A percentile compares a stretch with the other conserved stretches of the same genome.
These are phyloP conservation scores for Botrytis squamosa DNA, from an alignment of 2,329 filamentous ascomycete species.

Conservation along the genomic window DNA sequence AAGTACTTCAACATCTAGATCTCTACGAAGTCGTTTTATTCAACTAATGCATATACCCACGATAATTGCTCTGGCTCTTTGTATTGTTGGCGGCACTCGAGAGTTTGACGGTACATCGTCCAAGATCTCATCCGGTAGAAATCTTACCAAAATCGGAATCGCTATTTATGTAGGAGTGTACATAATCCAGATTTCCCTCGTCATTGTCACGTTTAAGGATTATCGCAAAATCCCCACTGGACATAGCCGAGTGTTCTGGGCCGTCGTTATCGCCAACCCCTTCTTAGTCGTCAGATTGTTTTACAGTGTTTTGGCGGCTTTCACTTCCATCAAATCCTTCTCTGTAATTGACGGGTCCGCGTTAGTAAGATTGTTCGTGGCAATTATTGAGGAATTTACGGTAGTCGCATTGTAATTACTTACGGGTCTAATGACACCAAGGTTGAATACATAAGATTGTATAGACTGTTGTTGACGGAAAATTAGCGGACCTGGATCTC, in stretches of 20 bases:
- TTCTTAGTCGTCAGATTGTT: slow-evolving; percentile 38
- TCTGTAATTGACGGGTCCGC: slow-evolving; percentile 31
- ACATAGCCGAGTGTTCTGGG: slow-evolving; percentile 37
- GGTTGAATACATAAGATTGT: not conserved
- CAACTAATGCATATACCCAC: slow-evolving; percentile 35
- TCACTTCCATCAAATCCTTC: slow-evolving; percentile 32
- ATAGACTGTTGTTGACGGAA: not conserved
- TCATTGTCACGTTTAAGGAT: slow-evolving; percentile 32
- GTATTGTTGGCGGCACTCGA: slow-evolving; percentile 36
- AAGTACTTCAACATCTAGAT: slow-evolving; percentile 26
- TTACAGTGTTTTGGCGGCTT: slow-evolving; percentile 38
- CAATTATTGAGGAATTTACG: slow-evolving; percentile 37
- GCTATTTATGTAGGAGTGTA: slow-evolving; percentile 38
- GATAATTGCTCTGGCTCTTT: slow-evolving; percentile 36
- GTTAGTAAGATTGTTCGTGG: slow-evolving; percentile 38
- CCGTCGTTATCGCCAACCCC: slow-evolving; percentile 35
- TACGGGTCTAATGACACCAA: slow-evolving; percentile 23
- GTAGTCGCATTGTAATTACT: slow-evolving; percentile 37
- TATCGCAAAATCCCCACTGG: slow-evolving; percentile 33
- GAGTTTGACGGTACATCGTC: slow-evolving; percentile 25
- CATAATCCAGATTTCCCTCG: slow-evolving; percentile 28
- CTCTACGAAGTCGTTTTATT: slow-evolving; percentile 33
- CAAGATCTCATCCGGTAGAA: slow-evolving; percentile 28
- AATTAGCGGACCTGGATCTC: not conserved
- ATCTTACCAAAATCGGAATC: slow-evolving; percentile 33